These are phyloP conservation scores for Nicotiana rustica DNA, from an alignment of 305 asterid genomes.

Conservation along the genomic window DNA sequence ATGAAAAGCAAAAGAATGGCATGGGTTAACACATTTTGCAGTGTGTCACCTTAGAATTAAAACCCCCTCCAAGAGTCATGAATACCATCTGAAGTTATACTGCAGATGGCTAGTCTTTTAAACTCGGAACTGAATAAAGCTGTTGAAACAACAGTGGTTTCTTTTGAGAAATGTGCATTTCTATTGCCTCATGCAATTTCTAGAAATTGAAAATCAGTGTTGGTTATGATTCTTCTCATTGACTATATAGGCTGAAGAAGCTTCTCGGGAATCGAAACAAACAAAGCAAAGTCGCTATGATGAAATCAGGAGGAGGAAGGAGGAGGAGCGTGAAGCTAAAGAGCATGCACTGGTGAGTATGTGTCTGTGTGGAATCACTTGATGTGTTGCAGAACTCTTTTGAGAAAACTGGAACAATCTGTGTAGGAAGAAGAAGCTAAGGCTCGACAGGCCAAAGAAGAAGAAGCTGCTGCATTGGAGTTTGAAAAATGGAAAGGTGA, in stretches of 20 bases:
- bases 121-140: neutral
- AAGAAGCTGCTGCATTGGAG: conserved; percentile 90
- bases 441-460: conserved; percentile 91
- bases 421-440: conserved; percentile 94
- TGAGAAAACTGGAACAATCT: conserved; percentile 35
- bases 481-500: conserved; percentile 98
- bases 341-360: conserved; percentile 81
- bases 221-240: conserved; percentile 25
- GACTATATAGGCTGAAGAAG: conserved; percentile 78
- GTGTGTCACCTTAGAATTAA: neutral
- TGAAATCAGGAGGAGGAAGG: conserved; percentile 93
- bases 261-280: conserved; percentile 72
- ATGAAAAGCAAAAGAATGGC: neutral
- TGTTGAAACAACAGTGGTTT: neutral
- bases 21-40: neutral
- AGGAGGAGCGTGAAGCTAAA: conserved; percentile 95
- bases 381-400: conserved; percentile 24
- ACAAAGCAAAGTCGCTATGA: conserved; percentile 90
- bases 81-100: conserved; percentile 1
- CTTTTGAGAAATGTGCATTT: neutral
- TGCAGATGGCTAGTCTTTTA: neutral
- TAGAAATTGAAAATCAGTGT: conserved; percentile 1
- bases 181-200: neutral
- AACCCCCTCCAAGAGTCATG: neutral
- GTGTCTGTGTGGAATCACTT: conserved; percentile 27